Evolutionary conservation across 768 basidiomycete species (phyloP).

Genomic region (Russula sp.): DNA sequence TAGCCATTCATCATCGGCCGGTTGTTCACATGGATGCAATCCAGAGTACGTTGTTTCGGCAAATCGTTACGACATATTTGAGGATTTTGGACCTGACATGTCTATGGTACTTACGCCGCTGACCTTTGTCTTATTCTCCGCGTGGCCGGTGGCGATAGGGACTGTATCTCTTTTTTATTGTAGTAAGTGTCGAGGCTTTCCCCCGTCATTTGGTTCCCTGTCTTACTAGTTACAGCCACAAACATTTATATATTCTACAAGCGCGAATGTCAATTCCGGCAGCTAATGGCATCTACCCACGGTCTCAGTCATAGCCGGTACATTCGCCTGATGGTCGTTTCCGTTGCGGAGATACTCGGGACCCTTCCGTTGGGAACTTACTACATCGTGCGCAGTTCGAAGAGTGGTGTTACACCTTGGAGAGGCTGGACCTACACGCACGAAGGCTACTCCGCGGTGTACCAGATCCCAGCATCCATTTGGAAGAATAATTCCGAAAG

Average conservation of each 20-base stretch:
- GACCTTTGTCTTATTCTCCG: constrained; percentile 35
- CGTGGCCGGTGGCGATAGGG: constrained; percentile 32
- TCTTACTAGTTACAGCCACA: constrained; percentile 29
- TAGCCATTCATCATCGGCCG: not conserved
- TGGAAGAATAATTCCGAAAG: constrained; percentile 38
- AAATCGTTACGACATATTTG: constrained; percentile 22
- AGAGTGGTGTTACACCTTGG: constrained; percentile 33
- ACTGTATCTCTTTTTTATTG: constrained; percentile 39
- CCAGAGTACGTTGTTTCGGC: not conserved
- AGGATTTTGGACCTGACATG: constrained; percentile 47
- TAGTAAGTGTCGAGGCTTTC: constrained; percentile 33
- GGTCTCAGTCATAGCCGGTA: constrained; percentile 38
- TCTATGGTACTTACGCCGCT: constrained; percentile 37
- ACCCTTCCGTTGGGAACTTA: not conserved
- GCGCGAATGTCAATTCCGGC: constrained; percentile 33
- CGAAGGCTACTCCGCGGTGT: constrained; percentile 42
- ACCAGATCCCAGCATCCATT: constrained; percentile 37
- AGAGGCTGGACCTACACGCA: constrained; percentile 52
- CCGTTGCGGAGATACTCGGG: not conserved
- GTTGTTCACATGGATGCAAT: not conserved
- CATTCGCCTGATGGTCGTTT: not conserved
- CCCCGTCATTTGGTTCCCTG: not conserved
- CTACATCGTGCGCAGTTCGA: not conserved
- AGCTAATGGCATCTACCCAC: constrained; percentile 27
- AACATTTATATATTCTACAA: constrained; percentile 34